These are phyloP conservation scores for Diaporthe capsici DNA, from an alignment of 2,329 filamentous ascomycete species.

Conservation along the genomic window DNA sequence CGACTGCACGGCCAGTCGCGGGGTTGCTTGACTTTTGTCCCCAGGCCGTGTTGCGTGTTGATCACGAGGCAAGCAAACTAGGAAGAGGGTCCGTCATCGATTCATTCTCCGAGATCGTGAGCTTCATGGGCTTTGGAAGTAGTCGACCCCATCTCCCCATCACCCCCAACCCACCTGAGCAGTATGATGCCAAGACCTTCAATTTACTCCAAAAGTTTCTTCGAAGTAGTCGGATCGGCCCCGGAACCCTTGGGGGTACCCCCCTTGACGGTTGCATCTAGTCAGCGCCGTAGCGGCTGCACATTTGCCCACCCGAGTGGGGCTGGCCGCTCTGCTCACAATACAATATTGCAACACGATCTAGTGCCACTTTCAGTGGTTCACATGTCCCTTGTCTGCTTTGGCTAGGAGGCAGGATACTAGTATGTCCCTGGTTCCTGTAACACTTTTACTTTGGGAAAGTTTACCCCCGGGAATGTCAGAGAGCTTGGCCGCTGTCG, in stretches of 20 bases:
- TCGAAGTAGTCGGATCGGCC: constrained; percentile 22
- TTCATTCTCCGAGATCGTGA: background rate
- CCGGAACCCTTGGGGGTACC: background rate
- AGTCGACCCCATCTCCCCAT: background rate
- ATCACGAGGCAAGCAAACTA: background rate
- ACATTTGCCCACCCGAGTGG: background rate
- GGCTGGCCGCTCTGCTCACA: background rate
- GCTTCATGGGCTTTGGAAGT: background rate
- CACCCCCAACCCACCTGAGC: background rate
- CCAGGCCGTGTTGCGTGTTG: constrained; percentile 10
- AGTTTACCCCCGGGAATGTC: background rate
- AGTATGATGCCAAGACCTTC: constrained; percentile 1
- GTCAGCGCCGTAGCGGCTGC: constrained; percentile 5
- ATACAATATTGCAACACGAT: background rate
- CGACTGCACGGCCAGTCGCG: constrained; percentile 25
- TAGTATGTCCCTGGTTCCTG: background rate
- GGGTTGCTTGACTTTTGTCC: constrained; percentile 11
- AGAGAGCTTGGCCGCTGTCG: background rate
- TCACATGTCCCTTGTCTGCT: background rate
- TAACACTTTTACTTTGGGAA: background rate
- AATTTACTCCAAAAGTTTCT: constrained; percentile 15
- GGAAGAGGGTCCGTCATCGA: constrained; percentile 9
- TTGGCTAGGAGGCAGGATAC: background rate
- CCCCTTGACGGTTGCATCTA: background rate
- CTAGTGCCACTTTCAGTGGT: background rate